Conservation (phyloP, 1,139 yeast genomes). For the Zygotorulaspora mrakii region DNA sequence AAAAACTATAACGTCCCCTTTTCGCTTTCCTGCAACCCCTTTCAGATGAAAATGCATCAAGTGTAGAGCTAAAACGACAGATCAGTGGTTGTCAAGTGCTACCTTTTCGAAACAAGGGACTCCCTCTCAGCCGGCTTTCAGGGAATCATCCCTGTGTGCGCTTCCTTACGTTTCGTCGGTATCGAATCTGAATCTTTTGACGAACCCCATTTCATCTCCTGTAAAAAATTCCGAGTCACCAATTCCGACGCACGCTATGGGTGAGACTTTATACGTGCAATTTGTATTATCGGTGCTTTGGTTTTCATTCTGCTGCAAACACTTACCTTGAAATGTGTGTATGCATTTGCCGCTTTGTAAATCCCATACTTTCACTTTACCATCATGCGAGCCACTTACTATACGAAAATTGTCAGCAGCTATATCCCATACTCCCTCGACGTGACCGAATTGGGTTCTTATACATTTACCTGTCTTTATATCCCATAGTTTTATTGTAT, state of each 20-base stretch:
- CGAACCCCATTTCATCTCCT: conserved; percentile 84
- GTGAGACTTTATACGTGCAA: conserved; percentile 38
- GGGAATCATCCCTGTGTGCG: background rate
- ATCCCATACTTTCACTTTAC: conserved; percentile 91
- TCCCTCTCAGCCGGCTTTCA: too few relatives aligned
- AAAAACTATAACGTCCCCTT: background rate
- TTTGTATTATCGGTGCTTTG: conserved; percentile 3
- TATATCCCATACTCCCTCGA: conserved; percentile 96
- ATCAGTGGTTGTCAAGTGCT: too few relatives aligned
- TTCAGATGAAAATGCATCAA: too few relatives aligned
- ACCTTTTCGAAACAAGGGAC: background rate
- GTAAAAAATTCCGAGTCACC: conserved; percentile 88
- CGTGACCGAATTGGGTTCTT: conserved; percentile 93
- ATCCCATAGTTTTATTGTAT: conserved; percentile 93
- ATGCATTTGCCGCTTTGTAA: conserved; percentile 88
- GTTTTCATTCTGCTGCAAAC: conserved; percentile 15
- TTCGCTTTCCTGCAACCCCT: background rate
- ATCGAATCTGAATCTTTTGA: conserved; percentile 78
- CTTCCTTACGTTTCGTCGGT: conserved; percentile 7
- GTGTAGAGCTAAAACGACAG: background rate
- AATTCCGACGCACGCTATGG: conserved; percentile 83
- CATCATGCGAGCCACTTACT: conserved; percentile 90
- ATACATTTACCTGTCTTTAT: conserved; percentile 80
- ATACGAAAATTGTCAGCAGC: conserved; percentile 93
- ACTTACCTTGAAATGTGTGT: conserved; percentile 76